Base-by-base conservation (phyloP, 768 basidiomycete genomes). In the Leccinum fibrillosum region DNA sequence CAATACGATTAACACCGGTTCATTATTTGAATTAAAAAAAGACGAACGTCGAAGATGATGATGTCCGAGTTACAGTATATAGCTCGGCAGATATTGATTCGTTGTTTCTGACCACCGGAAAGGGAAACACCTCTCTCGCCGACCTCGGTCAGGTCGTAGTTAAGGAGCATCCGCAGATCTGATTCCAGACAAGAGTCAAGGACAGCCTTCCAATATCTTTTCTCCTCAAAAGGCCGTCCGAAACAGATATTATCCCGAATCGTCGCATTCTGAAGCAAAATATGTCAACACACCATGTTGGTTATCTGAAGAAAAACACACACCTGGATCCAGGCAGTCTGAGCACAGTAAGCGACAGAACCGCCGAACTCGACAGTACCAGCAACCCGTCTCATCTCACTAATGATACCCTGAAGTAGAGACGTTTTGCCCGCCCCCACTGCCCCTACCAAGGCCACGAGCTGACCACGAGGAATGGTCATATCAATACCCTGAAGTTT, bases 171-270 rank as follows among this genome's bases (percentile, higher is more conserved):
- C 53, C 88, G 86, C 3, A 94, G 74, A 74, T 95, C 93, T 5
- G 86, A 82, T 62, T 88, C 87, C 34, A 95, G 74, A 67, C 88
- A 95, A 0, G 92, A 82, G 66, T 90, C 89, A 5, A 76, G 77
- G 44, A 96, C 76, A 2, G 87, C 92, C 34, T 83, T 82, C 91
- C 90, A 92, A 68, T 95, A 95, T 56, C 82, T 80, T 55, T 86
- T 82, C 63, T 89, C 86, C 25, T 94, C 89, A 62, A 88, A 93
- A 7, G 88, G 85, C 34, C 86, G 78, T 44, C 94, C 94, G 58
- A 97, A 97, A 62, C 89, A 86, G 54, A 97, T 84, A 65, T 96
- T 97, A 42, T 96, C 92, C 54, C 92, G 81, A 34, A 95, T 83
- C 0, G 93, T 95, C 0, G 91, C 82, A 70, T 92, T 89, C 84